These are phyloP conservation scores for Perkinsus olseni DNA, from an alignment of 169 alveolate species.

Conservation along the genomic window DNA sequence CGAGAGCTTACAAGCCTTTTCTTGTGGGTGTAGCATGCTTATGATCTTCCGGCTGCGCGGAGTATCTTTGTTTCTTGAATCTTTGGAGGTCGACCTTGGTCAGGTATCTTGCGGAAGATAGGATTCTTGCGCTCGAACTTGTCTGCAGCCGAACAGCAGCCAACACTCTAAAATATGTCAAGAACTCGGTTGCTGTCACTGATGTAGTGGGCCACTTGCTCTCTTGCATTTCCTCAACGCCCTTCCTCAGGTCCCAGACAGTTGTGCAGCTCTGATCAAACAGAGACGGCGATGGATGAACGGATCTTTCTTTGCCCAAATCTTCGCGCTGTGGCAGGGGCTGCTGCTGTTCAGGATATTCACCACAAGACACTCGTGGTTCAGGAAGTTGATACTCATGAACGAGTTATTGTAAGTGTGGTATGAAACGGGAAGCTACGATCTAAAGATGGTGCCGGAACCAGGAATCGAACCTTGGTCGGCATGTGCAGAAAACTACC, in stretches of 20 bases:
- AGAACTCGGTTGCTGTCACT: constrained; percentile 18
- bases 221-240: neutral
- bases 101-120: constrained; percentile 23
- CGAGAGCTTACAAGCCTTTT: no score
- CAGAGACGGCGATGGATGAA: constrained; percentile 28
- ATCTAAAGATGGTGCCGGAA: neutral
- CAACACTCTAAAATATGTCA: constrained; percentile 11
- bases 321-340: constrained; percentile 9
- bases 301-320: constrained; percentile 25
- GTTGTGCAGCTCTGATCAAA: constrained; percentile 10
- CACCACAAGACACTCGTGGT: constrained; percentile 14
- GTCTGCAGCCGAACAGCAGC: constrained; percentile 5
- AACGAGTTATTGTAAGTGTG: neutral
- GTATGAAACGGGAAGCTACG: neutral
- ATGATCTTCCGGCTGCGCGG: no score
- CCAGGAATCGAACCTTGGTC: neutral
- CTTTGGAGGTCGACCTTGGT: neutral
- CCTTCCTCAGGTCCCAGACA: constrained; percentile 14
- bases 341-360: constrained; percentile 1
- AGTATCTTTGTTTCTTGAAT: no score
- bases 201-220: constrained; percentile 12
- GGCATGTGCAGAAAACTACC: no score
- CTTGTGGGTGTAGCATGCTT: no score
- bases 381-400: constrained; percentile 13
- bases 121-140: constrained; percentile 18